Conservation (phyloP, 2,329 filamentous ascomycete genomes). For the Cladosporium austrohemisphaericum region DNA sequence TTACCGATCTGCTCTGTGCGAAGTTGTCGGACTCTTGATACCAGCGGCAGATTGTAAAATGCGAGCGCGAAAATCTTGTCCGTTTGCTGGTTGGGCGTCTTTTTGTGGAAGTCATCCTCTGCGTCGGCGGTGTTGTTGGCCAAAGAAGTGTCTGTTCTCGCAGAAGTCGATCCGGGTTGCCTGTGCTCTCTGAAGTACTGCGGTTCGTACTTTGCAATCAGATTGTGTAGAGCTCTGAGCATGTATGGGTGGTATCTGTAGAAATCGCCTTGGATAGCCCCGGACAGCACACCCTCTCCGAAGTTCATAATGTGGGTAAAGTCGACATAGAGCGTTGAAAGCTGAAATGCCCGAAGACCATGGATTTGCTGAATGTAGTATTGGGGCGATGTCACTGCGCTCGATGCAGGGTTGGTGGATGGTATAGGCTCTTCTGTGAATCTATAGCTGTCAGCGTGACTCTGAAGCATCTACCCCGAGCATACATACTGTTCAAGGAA, state of each 20-base stretch:
- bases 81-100: constrained; percentile 88
- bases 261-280: constrained; percentile 84
- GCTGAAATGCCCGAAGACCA: constrained; percentile 66
- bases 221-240: constrained; percentile 80
- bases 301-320: constrained; percentile 77
- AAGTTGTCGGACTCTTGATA: constrained; percentile 79
- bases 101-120: constrained; percentile 57
- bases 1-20: constrained; percentile 88
- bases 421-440: constrained; percentile 67
- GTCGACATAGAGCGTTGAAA: constrained; percentile 86
- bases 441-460: constrained; percentile 25
- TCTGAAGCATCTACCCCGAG: background rate
- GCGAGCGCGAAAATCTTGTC: constrained; percentile 93
- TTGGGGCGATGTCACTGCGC: constrained; percentile 69
- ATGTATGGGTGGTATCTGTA: constrained; percentile 94
- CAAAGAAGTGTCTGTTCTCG: constrained; percentile 59
- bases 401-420: constrained; percentile 62
- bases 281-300: constrained; percentile 75
- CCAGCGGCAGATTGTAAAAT: constrained; percentile 87
- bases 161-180: constrained; percentile 71
- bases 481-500: constrained; percentile 69
- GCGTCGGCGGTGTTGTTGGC: constrained; percentile 58
- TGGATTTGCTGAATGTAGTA: constrained; percentile 84
- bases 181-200: constrained; percentile 91
- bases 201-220: constrained; percentile 92